Evolutionary conservation across 169 alveolate species (phyloP).

Genomic region (Plasmodium knowlesi): DNA sequence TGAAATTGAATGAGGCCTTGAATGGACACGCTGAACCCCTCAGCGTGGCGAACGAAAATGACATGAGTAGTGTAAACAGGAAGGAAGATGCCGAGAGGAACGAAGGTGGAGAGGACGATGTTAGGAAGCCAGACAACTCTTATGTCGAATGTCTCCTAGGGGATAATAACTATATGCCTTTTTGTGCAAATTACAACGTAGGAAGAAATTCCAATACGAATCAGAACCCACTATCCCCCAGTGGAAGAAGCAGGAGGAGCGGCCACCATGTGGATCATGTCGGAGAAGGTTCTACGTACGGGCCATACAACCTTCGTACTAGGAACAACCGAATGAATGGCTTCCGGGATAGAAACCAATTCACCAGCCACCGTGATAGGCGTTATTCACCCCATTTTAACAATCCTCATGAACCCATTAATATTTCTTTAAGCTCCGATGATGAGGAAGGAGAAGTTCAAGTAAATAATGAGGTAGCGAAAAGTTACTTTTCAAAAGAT

Average conservation of each 20-base stretch:
- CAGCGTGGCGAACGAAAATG: background rate
- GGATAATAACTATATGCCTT: background rate
- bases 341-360: background rate
- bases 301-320: background rate
- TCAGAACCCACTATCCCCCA: background rate
- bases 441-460: background rate
- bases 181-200: background rate
- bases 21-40: background rate
- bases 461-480: background rate
- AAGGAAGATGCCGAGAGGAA: background rate
- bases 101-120: background rate
- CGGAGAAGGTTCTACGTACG: background rate
- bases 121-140: conserved; percentile 37
- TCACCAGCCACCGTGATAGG: background rate
- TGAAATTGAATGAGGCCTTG: conserved; percentile 48
- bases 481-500: background rate
- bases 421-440: background rate
- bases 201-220: background rate
- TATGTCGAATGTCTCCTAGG: conserved; percentile 64
- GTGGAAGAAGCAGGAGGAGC: background rate
- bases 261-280: background rate
- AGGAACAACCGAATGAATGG: background rate
- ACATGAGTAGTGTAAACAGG: background rate
- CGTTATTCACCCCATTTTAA: background rate
- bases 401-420: background rate